Conservation (phyloP, 108 stramenopile species). For the Fistulifera pelliculosa region DNA sequence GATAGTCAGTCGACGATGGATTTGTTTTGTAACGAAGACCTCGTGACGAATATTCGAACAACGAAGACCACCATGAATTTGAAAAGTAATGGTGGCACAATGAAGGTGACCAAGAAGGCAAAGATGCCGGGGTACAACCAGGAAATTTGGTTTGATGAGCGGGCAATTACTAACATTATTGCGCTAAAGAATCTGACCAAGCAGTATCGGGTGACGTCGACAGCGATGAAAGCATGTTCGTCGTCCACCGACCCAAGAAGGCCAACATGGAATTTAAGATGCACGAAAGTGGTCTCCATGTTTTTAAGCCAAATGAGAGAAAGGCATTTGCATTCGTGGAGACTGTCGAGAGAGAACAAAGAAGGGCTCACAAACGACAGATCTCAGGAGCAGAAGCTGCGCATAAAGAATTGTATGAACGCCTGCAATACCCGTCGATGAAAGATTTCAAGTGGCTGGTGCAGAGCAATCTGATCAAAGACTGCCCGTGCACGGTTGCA, state of each 20-base stretch:
- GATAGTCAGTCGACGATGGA: constrained; percentile 28
- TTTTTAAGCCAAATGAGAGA: background rate
- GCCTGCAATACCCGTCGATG: background rate
- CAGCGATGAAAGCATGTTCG: constrained; percentile 4
- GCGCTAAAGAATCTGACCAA: background rate
- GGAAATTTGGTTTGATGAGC: constrained; percentile 12
- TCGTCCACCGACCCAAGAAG: constrained; percentile 5
- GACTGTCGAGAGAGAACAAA: too few relatives aligned
- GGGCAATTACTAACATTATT: constrained; percentile 28
- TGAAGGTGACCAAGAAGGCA: constrained; percentile 11
- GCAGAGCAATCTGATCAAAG: constrained; percentile 21
- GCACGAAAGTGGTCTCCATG: too few relatives aligned
- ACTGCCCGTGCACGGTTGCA: constrained; percentile 23
- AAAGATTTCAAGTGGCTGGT: constrained; percentile 9
- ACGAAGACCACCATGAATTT: constrained; percentile 5
- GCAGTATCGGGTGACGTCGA: constrained; percentile 16
- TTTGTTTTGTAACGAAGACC: constrained; percentile 14
- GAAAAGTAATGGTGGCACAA: constrained; percentile 20
- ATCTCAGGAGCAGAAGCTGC: too few relatives aligned
- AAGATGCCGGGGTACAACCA: constrained; percentile 18
- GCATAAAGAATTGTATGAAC: too few relatives aligned
- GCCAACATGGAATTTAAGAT: background rate
- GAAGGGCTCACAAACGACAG: too few relatives aligned
- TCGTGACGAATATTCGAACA: constrained; percentile 24
- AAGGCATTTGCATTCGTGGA: too few relatives aligned